These are phyloP conservation scores for Glarea lozoyensis DNA, from an alignment of 495 filamentous ascomycete genomes.

Conservation along the genomic window DNA sequence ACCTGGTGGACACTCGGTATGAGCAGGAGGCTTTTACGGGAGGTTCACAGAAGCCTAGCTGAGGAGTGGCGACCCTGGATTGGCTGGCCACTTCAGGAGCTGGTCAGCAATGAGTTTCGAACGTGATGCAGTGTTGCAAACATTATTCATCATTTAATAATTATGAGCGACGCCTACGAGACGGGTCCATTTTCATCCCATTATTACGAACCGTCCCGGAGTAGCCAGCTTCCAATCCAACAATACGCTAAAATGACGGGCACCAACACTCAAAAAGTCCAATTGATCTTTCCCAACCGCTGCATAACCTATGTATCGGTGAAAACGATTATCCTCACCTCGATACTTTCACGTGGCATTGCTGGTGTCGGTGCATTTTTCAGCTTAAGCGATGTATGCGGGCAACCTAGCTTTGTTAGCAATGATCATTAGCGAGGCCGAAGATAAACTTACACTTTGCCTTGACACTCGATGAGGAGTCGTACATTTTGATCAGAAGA, in stretches of 20 bases:
- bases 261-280: too few relatives aligned
- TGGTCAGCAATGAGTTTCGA: conserved; percentile 35
- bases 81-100: conserved; percentile 21
- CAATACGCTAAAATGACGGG: too few relatives aligned
- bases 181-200: too few relatives aligned
- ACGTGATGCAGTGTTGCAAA: too few relatives aligned
- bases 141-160: too few relatives aligned
- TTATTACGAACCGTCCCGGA: too few relatives aligned
- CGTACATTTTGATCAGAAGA: neutral
- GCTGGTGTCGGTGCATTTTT: neutral
- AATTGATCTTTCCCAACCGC: too few relatives aligned
- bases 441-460: neutral
- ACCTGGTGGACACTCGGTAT: conserved; percentile 46
- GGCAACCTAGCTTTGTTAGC: neutral
- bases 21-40: conserved; percentile 25
- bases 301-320: neutral
- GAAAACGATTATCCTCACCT: neutral
- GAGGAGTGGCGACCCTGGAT: conserved; percentile 22
- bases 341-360: neutral
- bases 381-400: neutral
- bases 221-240: too few relatives aligned
- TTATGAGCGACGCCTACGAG: too few relatives aligned
- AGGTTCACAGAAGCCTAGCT: conserved; percentile 19
- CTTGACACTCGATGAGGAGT: neutral
- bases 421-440: neutral